Conservation (phyloP, 78 protist species). For the Dictyostelium purpureum region DNA sequence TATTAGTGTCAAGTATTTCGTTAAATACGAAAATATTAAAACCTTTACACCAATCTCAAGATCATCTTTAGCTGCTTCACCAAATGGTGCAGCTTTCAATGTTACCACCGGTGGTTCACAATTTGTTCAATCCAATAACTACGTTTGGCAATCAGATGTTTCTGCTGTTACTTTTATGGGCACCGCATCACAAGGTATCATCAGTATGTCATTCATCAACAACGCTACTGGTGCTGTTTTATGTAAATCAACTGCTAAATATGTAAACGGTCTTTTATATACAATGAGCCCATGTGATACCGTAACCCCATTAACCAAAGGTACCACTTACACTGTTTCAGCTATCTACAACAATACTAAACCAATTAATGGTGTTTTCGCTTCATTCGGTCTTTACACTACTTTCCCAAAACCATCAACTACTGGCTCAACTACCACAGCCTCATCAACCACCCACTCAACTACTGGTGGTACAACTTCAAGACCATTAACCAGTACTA, state of each 20-base stretch:
- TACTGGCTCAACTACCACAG: constrained; percentile 1
- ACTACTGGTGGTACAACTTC: neutral
- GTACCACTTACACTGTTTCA: constrained; percentile 27
- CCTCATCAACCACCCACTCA: neutral
- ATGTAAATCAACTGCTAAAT: constrained; percentile 36
- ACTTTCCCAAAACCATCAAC: constrained; percentile 1
- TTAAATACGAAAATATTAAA: constrained; percentile 10
- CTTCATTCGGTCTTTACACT: constrained; percentile 10
- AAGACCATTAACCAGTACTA: neutral
- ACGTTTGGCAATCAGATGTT: constrained; percentile 24
- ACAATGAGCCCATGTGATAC: constrained; percentile 41
- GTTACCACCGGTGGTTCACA: neutral
- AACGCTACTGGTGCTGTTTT: constrained; percentile 41
- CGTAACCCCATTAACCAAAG: neutral
- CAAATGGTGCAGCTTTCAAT: constrained; percentile 28
- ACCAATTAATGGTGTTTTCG: constrained; percentile 37
- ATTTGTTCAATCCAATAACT: constrained; percentile 7
- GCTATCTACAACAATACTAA: constrained; percentile 30
- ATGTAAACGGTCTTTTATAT: neutral
- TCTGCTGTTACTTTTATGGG: constrained; percentile 23
- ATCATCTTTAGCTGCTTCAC: constrained; percentile 23
- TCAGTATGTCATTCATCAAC: constrained; percentile 25
- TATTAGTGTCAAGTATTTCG: neutral
- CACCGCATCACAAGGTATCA: constrained; percentile 36
- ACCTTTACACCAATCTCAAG: constrained; percentile 28